Evolutionary conservation across 805 yeast genomes (phyloP).

Genomic region (Lachancea lanzarotensis): DNA sequence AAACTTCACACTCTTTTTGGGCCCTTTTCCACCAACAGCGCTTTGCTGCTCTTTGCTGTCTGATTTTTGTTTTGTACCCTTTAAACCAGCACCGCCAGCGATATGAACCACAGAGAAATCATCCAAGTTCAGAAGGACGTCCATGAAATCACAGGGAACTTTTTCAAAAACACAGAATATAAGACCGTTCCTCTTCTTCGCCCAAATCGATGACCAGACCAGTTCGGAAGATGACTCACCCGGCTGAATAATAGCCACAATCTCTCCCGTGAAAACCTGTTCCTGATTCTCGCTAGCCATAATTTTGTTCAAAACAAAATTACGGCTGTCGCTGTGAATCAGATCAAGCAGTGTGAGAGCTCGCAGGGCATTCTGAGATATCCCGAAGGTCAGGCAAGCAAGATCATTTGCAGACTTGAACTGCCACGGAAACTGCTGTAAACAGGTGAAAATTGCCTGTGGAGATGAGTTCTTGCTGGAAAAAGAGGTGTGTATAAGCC

Average conservation of each 20-base stretch:
- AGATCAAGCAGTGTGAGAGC: constrained; percentile 66
- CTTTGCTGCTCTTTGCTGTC: not conserved
- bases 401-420: constrained; percentile 82
- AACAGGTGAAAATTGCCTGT: constrained; percentile 82
- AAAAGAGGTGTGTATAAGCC: constrained; percentile 58
- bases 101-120: constrained; percentile 26
- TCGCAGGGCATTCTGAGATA: constrained; percentile 55
- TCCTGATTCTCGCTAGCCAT: constrained; percentile 35
- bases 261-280: constrained; percentile 73
- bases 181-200: constrained; percentile 62
- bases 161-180: constrained; percentile 84
- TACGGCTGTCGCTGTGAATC: constrained; percentile 68
- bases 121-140: constrained; percentile 39
- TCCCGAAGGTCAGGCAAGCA: constrained; percentile 82
- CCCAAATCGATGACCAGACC: constrained; percentile 91
- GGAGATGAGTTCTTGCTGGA: constrained; percentile 68
- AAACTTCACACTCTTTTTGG: constrained; percentile 25
- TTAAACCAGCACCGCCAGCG: constrained; percentile 21
- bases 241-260: constrained; percentile 69
- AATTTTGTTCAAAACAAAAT: constrained; percentile 57
- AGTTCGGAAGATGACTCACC: constrained; percentile 41
- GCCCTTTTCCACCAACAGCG: constrained; percentile 5
- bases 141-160: constrained; percentile 66
- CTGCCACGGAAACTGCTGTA: constrained; percentile 66
- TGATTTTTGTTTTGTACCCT: not conserved